These are phyloP conservation scores for Vitis labrusca DNA, from an alignment of 164 flowering plant species.

Conservation along the genomic window DNA sequence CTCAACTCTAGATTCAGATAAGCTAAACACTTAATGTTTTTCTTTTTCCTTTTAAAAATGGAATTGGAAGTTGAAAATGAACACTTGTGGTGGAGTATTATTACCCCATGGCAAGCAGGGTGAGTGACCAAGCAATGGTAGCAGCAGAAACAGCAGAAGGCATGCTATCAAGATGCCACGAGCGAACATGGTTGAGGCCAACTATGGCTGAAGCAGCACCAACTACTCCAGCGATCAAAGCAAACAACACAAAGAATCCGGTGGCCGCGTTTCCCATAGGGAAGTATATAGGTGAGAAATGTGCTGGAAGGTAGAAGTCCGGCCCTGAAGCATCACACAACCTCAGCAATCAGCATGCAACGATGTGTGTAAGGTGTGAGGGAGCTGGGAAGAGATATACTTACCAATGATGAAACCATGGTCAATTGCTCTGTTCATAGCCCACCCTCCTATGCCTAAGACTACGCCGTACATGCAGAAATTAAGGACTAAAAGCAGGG, in stretches of 20 bases:
- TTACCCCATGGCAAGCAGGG: conserved; percentile 89
- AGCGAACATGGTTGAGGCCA: conserved; percentile 58
- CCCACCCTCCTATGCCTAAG: conserved; percentile 86
- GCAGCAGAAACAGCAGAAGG: conserved; percentile 72
- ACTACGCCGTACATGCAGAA: conserved; percentile 83
- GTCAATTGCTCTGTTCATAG: conserved; percentile 70
- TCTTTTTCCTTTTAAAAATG: too few relatives aligned
- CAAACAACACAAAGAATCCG: conserved; percentile 76
- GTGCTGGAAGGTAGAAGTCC: conserved; percentile 66
- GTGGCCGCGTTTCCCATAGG: conserved; percentile 94
- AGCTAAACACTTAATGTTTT: neutral
- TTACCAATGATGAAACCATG: conserved; percentile 87
- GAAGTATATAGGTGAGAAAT: conserved; percentile 81
- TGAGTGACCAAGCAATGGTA: conserved; percentile 75
- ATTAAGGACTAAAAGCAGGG: conserved; percentile 64
- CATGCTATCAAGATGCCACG: conserved; percentile 59
- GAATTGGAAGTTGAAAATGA: neutral
- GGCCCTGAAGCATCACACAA: conserved; percentile 45
- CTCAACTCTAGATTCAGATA: neutral
- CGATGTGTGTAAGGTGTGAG: neutral
- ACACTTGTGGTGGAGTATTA: neutral
- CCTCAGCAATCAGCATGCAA: neutral
- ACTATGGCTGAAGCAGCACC: conserved; percentile 69
- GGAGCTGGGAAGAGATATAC: neutral
- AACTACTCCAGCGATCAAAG: conserved; percentile 78